Evolutionary conservation across 148 eudicot genomes (phyloP), one percentile per base, ranked within the genome.

Genomic region (Euryodendron excelsum): DNA sequence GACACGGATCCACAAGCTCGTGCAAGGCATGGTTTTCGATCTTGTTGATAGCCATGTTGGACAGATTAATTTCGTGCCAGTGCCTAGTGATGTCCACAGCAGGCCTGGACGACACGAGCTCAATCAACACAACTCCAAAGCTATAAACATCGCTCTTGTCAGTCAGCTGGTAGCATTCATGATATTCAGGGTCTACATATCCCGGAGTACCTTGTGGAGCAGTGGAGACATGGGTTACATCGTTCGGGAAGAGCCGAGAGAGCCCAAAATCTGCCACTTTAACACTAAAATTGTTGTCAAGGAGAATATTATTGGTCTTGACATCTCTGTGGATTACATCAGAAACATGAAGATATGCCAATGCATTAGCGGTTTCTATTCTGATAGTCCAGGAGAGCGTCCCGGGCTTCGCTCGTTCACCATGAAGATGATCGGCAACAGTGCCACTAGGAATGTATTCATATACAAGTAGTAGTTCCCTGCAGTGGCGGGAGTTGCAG

Each of bases 401-500:
- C 20, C 85, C 71, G 2, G 77, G 69, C 20, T 80, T 80, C 0
- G 87, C 75, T 4, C 73, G 77, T 23, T 65, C 71, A 0, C 92
- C 89, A 50, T 90, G 90, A 25, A 91, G 92, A 64, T 93, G 97
- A 70, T 93, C 93, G 0, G 95, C 96, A 0, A 93, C 89, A 0
- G 95, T 93, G 30, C 97, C 97, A 56, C 91, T 93, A 17, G 89
- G 73, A 34, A 93, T 77, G 67, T 84, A 93, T 58, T 93, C 93
- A 36, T 93, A 93, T 13, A 93, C 95, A 8, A 93, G 97, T n/a
- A n/a, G n/a, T n/a, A n/a, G n/a, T n/a, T n/a, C n/a, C n/a, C n/a
- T n/a, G n/a, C n/a, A n/a, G n/a, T n/a, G n/a, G n/a, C n/a, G n/a
- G n/a, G n/a, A n/a, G n/a, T n/a, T n/a, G n/a, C n/a, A n/a, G n/a